Evolutionary conservation across 1,284 basidiomycete species (phyloP), one percentile per base, ranked within the genome.

Genomic region (Vanrija pseudolonga): DNA sequence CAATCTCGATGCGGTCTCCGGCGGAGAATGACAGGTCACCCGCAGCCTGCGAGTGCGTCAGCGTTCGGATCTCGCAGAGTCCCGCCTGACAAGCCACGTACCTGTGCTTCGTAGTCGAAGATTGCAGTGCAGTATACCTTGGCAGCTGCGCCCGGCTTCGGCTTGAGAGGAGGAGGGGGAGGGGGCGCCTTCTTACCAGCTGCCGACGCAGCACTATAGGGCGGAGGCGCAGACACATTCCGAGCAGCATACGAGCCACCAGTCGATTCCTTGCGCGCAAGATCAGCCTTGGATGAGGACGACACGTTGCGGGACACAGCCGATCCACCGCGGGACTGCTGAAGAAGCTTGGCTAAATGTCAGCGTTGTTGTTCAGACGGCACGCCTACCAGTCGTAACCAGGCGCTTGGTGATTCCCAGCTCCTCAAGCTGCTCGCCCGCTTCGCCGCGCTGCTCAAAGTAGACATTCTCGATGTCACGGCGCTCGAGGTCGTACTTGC

Each of bases 1-100:
- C 82, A 51, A 98, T 81, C 77, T 96, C 91, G 74, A 99, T 98
- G 61, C 84, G 80, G 74, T 98, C 95, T n/a, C 96, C 96, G 2
- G 85, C 84, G 55, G 80, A 84, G 80, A 99, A 99, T 1, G 85
- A 87, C 51, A 99, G 78, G 74, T 99, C 95, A 0, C 96, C 96
- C 1, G 90, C 91, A 26, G 92, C 89, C 85, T 95, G 74, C 51
- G 37, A 32, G 9, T 32, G 32, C 9, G 20, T 46, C 18, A 45
- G 28, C 7, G 12, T 20, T 11, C 22, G 18, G 39, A 47, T 39
- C 43, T 46, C 8, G 23, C 20, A 52, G 45, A 42, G 23, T 42
- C 51, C 20, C 55, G 51, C 56, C 17, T 11, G 22, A 15, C 2
- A 32, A 15, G 32, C 26, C 45, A 66, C 62, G 26, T 51, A 84